Evolutionary conservation across 2,329 filamentous ascomycete species (phyloP).

Genomic region (Neonectria faginata): DNA sequence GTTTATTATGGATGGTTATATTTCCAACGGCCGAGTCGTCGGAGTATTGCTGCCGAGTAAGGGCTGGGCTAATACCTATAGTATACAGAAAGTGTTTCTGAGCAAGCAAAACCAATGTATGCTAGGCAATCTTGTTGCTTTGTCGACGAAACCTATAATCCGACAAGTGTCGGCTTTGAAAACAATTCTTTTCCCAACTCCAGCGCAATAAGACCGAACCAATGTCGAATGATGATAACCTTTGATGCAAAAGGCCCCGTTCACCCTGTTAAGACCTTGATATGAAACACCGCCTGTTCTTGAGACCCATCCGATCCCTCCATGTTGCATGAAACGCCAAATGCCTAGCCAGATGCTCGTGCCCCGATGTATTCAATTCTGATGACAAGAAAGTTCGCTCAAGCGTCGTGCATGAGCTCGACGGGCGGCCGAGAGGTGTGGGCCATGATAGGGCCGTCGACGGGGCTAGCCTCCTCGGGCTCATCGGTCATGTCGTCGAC

Average conservation of each 20-base stretch:
- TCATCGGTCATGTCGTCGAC: constrained; percentile 76
- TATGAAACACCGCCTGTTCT: constrained; percentile 23
- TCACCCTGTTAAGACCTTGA: constrained; percentile 12
- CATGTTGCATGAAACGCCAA: constrained; percentile 36
- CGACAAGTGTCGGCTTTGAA: constrained; percentile 18
- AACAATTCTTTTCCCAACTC: constrained; percentile 40
- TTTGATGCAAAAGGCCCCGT: constrained; percentile 16
- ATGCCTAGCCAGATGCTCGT: constrained; percentile 2
- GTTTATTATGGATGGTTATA: constrained; percentile 7
- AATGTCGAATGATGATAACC: constrained; percentile 20
- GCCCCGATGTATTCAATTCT: not conserved
- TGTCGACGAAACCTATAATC: constrained; percentile 13
- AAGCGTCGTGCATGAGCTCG: constrained; percentile 68
- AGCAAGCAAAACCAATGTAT: not conserved
- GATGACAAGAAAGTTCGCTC: constrained; percentile 14
- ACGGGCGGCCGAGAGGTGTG: constrained; percentile 73
- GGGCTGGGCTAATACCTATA: not conserved
- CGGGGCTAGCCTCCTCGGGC: constrained; percentile 57
- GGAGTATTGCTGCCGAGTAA: constrained; percentile 17
- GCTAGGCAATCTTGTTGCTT: constrained; percentile 9
- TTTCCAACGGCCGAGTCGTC: constrained; percentile 19
- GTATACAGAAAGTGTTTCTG: constrained; percentile 7
- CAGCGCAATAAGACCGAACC: constrained; percentile 23
- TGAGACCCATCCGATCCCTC: constrained; percentile 6
- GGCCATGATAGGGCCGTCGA: constrained; percentile 63